Base-by-base conservation (phyloP, 139 green algal genomes). In the Dunaliella primolecta region DNA sequence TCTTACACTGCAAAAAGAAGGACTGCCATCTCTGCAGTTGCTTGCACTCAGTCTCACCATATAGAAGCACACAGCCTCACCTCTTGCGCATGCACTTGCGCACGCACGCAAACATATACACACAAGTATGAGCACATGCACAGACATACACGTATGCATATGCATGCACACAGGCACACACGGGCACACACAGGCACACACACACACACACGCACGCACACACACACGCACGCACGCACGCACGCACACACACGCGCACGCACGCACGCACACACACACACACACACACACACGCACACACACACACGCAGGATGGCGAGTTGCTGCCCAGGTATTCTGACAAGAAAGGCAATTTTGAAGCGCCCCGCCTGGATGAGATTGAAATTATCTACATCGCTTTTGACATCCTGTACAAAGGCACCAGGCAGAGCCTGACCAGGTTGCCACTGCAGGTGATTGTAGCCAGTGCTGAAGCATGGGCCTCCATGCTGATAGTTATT, bases 331-430 rank as follows among this genome's bases (percentile, higher is more conserved):
- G 46, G 15, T 64, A 64, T 64, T 64, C 46, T 15, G 46, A 64
- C 46, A 64, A 64, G 46, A 64, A 7, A 64, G 46, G 46, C 15
- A 15, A 15, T 15, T 7, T 15, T 64, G 7, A 64, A 15, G 46
- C 46, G 7, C 46, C 46, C 7, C 46, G 46, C 7, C 46, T 64
- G 46, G 46, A 64, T 64, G 46, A 64, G 15, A 64, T 64, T 64
- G 46, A 64, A 15, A 7, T 64, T 0, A 74, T 94, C 11, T 96
- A 95, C 81, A 80, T 98, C 0, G 91, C 86, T 1, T 98, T 97
- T 84, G 95, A 98, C 85, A 84, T 98, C 7, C 87, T 98, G n/a
- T 97, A 96, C 86, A 24, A 86, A 2, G 81, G 46, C 46, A 15
- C 46, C 46, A 7, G 15, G 46, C 46, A 64, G 46, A 25, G 7